These are phyloP conservation scores for Dipteronia dyeriana DNA, from an alignment of 345 rosid genomes.

Conservation along the genomic window DNA sequence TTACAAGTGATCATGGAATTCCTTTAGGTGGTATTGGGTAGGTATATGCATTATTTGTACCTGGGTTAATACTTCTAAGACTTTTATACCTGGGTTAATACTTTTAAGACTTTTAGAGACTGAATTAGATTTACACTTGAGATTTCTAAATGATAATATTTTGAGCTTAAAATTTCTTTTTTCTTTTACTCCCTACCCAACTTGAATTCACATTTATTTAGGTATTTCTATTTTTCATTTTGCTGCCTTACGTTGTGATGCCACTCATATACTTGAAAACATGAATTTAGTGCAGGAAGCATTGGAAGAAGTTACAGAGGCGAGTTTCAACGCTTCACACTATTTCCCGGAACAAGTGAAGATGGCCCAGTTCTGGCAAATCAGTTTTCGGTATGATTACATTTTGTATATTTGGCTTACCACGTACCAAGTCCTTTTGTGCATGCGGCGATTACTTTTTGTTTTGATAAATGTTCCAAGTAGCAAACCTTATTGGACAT, in stretches of 20 bases:
- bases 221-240: background rate
- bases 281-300: conserved; percentile 60
- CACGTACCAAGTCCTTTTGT: background rate
- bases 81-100: background rate
- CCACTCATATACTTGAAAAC: background rate
- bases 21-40: conserved; percentile 89
- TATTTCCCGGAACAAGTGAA: conserved; percentile 50
- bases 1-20: conserved; percentile 64
- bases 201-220: background rate
- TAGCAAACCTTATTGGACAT: background rate
- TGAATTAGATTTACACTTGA: background rate
- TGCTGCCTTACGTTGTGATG: background rate
- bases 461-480: background rate
- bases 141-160: background rate
- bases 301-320: conserved; percentile 76
- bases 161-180: background rate
- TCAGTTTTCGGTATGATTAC: conserved; percentile 62
- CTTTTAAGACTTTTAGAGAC: background rate
- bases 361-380: conserved; percentile 59
- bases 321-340: conserved; percentile 54
- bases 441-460: background rate
- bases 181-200: background rate
- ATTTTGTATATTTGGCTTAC: background rate
- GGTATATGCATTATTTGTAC: conserved; percentile 14
- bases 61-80: background rate